These are phyloP conservation scores for Colletotrichum viniferum DNA, from an alignment of 2,329 filamentous ascomycete genomes.

Conservation along the genomic window DNA sequence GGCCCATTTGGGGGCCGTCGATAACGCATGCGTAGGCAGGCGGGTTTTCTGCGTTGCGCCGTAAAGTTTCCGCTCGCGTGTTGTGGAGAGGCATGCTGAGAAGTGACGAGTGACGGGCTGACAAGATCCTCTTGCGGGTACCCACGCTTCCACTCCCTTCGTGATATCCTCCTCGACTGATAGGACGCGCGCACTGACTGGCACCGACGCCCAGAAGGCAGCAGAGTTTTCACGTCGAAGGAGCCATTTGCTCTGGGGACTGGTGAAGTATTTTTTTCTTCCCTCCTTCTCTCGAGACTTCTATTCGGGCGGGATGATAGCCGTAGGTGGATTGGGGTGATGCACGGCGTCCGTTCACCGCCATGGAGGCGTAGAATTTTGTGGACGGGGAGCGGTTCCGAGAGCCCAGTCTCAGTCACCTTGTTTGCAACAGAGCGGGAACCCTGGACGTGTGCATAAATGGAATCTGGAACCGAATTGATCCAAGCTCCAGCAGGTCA, in stretches of 20 bases:
- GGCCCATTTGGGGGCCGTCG: constrained; percentile 6
- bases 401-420: constrained; percentile 7
- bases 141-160: not conserved
- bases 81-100: constrained; percentile 2
- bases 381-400: constrained; percentile 20
- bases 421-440: constrained; percentile 16
- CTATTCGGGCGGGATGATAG: constrained; percentile 1
- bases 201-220: constrained; percentile 5
- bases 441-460: constrained; percentile 16
- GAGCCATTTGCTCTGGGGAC: constrained; percentile 21
- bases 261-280: not conserved
- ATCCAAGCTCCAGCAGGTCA: constrained; percentile 3
- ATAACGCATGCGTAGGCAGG: constrained; percentile 6
- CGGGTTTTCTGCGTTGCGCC: constrained; percentile 14
- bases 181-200: constrained; percentile 4
- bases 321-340: constrained; percentile 11
- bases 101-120: constrained; percentile 8
- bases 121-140: not conserved
- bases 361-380: constrained; percentile 13
- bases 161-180: not conserved
- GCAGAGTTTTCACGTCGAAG: constrained; percentile 10
- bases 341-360: constrained; percentile 19
- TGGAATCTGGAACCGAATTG: constrained; percentile 1
- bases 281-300: constrained; percentile 5
- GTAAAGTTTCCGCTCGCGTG: constrained; percentile 15